Percentiles rank a stretch among this genome's conserved stretches.
These are phyloP conservation scores for Terfezia claveryi DNA, from an alignment of 495 filamentous ascomycete species.

Conservation along the genomic window DNA sequence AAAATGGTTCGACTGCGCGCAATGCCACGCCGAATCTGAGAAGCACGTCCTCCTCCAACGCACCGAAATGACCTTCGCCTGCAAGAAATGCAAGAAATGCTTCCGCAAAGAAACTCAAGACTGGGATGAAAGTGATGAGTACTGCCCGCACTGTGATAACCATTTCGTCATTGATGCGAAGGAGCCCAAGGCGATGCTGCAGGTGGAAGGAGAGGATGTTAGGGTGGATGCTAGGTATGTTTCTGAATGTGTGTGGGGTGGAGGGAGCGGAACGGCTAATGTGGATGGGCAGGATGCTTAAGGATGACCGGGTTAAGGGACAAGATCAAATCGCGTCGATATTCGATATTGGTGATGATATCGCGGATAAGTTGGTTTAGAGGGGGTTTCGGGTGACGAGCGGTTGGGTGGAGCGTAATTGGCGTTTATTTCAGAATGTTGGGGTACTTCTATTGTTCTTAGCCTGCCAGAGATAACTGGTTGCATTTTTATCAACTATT, in stretches of 20 bases:
- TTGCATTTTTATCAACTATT: too few species aligned
- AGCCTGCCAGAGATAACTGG: too few species aligned
- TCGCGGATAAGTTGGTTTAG: constrained; percentile 56
- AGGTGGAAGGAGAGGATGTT: constrained; percentile 77
- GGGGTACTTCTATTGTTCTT: too few species aligned
- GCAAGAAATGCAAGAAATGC: constrained; percentile 96
- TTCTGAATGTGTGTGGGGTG: not conserved
- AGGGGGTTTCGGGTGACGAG: not conserved
- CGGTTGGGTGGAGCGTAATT: too few species aligned
- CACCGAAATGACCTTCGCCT: constrained; percentile 83
- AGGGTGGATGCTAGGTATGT: constrained; percentile 45
- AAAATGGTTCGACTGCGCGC: constrained; percentile 97
- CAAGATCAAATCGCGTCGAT: constrained; percentile 32
- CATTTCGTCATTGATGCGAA: constrained; percentile 83
- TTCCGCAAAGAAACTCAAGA: constrained; percentile 83
- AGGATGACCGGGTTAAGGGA: constrained; percentile 60
- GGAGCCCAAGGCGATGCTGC: constrained; percentile 53
- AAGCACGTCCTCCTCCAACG: constrained; percentile 50
- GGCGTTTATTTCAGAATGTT: too few species aligned
- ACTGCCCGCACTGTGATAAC: constrained; percentile 98
- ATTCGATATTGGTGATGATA: constrained; percentile 30
- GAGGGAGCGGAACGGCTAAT: not conserved
- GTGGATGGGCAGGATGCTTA: constrained; percentile 45
- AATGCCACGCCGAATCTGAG: constrained; percentile 74
- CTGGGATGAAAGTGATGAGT: constrained; percentile 95